phyloP scores from a whole-genome alignment of 345 rosid genomes.

The Laguncularia racemosa region DNA sequence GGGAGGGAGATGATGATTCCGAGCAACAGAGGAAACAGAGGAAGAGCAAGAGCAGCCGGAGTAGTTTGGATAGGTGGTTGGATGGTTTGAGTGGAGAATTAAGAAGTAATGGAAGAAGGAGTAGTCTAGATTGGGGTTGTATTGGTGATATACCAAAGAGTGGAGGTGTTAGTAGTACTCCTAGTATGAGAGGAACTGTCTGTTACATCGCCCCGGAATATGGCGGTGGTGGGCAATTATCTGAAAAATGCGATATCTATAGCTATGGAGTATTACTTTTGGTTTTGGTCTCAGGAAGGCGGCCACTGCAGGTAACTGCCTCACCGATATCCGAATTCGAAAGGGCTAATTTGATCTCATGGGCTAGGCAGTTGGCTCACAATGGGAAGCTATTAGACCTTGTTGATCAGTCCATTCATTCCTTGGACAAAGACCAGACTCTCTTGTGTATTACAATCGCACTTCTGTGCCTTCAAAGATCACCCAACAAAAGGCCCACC shows the following conservation, averaged over 20 bases:
- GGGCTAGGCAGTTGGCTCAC: conserved; percentile 80
- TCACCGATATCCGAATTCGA: conserved; percentile 72
- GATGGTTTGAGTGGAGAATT: conserved; percentile 74
- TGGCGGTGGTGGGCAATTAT: conserved; percentile 56
- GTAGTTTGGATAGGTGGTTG: conserved; percentile 81
- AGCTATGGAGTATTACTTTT: conserved; percentile 72
- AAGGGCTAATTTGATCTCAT: conserved; percentile 78
- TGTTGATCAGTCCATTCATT: conserved; percentile 53
- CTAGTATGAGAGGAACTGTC: conserved; percentile 96
- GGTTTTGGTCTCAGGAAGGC: conserved; percentile 78
- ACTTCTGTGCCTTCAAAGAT: conserved; percentile 64
- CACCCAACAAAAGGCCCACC: conserved; percentile 61
- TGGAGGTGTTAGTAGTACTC: conserved; percentile 77
- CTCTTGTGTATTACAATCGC: conserved; percentile 73
- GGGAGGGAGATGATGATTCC: conserved; percentile 49
- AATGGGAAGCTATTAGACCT: conserved; percentile 67
- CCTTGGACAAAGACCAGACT: conserved; percentile 62
- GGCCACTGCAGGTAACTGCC: conserved; percentile 77
- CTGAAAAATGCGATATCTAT: conserved; percentile 85
- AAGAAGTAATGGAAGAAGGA: conserved; percentile 20
- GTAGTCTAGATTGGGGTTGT: conserved; percentile 43
- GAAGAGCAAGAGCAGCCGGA: conserved; percentile 39
- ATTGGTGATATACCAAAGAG: conserved; percentile 74
- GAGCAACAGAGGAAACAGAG: conserved; percentile 31
- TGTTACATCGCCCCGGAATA: conserved; percentile 91